Percentiles rank a stretch among this genome's conserved stretches.
Evolutionary conservation across 805 yeast species (phyloP).

Genomic region (Kockiozyma suomiensis): DNA sequence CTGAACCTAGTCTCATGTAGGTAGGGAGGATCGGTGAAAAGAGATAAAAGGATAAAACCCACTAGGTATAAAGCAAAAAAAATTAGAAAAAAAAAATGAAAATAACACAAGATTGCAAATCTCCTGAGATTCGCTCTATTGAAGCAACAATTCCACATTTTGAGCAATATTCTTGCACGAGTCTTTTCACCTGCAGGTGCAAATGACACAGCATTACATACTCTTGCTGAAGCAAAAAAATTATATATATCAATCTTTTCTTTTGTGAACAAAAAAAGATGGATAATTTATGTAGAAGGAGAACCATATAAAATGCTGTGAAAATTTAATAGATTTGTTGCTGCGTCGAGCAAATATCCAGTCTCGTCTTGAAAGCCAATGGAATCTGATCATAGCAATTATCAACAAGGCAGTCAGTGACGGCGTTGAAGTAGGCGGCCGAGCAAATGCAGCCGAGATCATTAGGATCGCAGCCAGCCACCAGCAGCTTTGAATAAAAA

Average conservation of each 20-base stretch:
- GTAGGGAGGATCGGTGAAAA: too few relatives aligned
- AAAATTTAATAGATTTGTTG: background rate
- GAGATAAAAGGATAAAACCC: too few relatives aligned
- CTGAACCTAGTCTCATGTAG: too few relatives aligned
- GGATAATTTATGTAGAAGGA: too few relatives aligned
- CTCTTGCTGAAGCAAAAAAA: too few relatives aligned
- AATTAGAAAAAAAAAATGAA: too few relatives aligned
- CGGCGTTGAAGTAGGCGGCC: conserved; percentile 34
- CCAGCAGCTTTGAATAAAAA: conserved; percentile 29
- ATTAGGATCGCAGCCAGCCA: conserved; percentile 28
- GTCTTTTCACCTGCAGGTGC: background rate
- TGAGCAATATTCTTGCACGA: too few relatives aligned
- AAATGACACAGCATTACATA: background rate
- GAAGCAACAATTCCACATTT: too few relatives aligned
- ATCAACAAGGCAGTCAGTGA: conserved; percentile 34
- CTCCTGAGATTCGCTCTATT: too few relatives aligned
- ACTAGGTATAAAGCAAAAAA: too few relatives aligned
- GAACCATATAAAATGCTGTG: background rate
- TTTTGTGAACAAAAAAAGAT: too few relatives aligned
- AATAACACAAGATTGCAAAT: too few relatives aligned
- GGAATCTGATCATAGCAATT: conserved; percentile 34
- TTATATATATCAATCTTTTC: background rate
- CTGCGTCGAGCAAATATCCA: conserved; percentile 22
- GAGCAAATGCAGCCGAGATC: conserved; percentile 32
- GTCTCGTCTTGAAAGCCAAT: conserved; percentile 33